Evolutionary conservation across 129 eudicot genomes (phyloP), one percentile per base, ranked within the genome.

Genomic region (Centrapalus pauciflorus): DNA sequence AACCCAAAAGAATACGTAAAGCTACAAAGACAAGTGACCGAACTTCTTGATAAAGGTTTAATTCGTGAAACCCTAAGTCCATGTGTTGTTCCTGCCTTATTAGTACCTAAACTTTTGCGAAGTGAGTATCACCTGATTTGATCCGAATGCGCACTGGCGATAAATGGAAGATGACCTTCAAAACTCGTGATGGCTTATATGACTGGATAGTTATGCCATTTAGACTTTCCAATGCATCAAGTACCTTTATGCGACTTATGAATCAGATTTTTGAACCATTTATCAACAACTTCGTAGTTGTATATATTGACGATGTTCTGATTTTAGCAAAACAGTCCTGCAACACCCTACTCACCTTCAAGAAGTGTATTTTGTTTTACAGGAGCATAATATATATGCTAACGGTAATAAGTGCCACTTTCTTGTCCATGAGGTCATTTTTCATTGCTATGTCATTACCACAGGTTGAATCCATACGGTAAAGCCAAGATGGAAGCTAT

Each of bases 161-260:
- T 27, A 33, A 34, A 33, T 59, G 66, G 66, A 59, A 27, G 12
- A 56, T 28, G 2, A 28, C 62, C 8, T 56, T 56, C 7, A 26
- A 24, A 56, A 24, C 17, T 8, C 37, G 62, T 9, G 62, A 56
- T 26, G 62, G 62, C 2, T 28, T 56, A 12, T 56, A 24, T 13
- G 62, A 56, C 9, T 56, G 62, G 62, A 56, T 56, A 19, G 33
- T 56, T 26, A 56, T 56, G 62, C 62, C 33, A 3, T 56, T 56
- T 56, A 33, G 37, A 12, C 8, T 56, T 17, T 56, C 37, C 4
- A 56, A 56, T 28, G 62, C 62, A 26, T 33, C 37, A 9, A 56
- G 62, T 29, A 56, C 37, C 7, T 25, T 26, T n/a, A 29, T 24
- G 37, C 7, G 35, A 5, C 24, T 56, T 10, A 24, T 25, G 9